Percentiles rank a stretch among this genome's conserved stretches.
Conservation (phyloP, 192 early-diverging fungal species). For the Jimgerdemannia lactiflua region DNA sequence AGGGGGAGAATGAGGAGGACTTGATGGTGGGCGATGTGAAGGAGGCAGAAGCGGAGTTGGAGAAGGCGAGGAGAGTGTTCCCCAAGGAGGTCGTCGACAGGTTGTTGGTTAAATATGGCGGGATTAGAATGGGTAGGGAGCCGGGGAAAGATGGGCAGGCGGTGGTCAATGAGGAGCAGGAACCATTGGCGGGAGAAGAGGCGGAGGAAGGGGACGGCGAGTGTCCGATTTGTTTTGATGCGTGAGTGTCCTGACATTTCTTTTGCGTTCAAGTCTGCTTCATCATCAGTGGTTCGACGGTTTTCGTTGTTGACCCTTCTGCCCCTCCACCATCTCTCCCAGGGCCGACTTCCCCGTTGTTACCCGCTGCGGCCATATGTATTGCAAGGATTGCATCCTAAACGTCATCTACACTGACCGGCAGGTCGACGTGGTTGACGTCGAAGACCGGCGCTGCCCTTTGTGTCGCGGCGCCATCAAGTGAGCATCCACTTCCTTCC, state of each 20-base stretch:
- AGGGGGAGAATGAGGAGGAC: constrained; percentile 7
- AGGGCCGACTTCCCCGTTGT: constrained; percentile 19
- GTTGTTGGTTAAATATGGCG: neutral
- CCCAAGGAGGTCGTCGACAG: neutral
- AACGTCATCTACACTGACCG: neutral
- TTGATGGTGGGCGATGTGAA: constrained; percentile 32
- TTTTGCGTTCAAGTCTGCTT: neutral
- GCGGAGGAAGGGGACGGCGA: neutral
- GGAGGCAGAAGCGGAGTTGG: neutral
- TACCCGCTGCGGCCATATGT: constrained; percentile 35
- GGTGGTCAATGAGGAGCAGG: neutral
- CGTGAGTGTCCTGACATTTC: neutral
- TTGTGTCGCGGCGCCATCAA: neutral
- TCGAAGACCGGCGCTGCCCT: neutral
- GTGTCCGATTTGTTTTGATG: constrained; percentile 41
- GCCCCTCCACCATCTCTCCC: neutral
- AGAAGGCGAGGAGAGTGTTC: constrained; percentile 1
- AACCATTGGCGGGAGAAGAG: neutral
- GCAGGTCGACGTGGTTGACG: neutral
- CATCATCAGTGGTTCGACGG: too few species aligned
- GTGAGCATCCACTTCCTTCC: neutral
- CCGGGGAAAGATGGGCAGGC: neutral
- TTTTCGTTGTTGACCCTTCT: neutral
- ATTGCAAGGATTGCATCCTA: constrained; percentile 38
- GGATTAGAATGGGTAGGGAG: neutral